Percentiles rank a stretch among this genome's conserved stretches.
Conservation (phyloP, 179 eudicot species). For the Carnegiea gigantea region DNA sequence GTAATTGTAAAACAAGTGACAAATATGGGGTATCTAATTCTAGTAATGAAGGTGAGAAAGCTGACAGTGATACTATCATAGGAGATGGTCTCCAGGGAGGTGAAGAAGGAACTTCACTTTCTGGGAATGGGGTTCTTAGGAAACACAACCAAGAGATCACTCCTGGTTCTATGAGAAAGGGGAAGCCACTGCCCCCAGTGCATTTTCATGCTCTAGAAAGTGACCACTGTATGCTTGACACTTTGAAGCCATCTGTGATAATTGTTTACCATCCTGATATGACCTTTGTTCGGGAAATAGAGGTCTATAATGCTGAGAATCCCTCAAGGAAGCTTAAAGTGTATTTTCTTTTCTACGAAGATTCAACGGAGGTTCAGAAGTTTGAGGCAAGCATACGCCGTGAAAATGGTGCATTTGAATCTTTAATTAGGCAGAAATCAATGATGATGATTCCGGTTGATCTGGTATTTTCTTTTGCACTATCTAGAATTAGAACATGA, state of each 20-base stretch:
- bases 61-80: conserved; percentile 20
- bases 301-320: conserved; percentile 85
- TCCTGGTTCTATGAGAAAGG: conserved; percentile 24
- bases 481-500: conserved; percentile 1
- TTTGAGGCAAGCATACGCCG: conserved; percentile 92
- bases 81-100: conserved; percentile 27
- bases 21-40: conserved; percentile 29
- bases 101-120: conserved; percentile 24
- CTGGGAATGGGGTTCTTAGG: conserved; percentile 40
- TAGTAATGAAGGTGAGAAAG: conserved; percentile 24
- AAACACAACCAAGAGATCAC: conserved; percentile 43
- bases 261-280: conserved; percentile 89
- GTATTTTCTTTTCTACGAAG: conserved; percentile 88
- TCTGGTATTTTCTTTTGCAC: conserved; percentile 48
- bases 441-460: conserved; percentile 93
- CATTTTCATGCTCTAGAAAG: conserved; percentile 86
- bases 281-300: conserved; percentile 86
- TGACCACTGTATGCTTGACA: conserved; percentile 62
- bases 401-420: conserved; percentile 95
- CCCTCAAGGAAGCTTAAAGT: conserved; percentile 76
- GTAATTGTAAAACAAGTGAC: conserved; percentile 27
- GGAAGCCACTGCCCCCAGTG: conserved; percentile 58
- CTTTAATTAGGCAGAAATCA: conserved; percentile 93
- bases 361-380: conserved; percentile 91
- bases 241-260: conserved; percentile 74